Evolutionary conservation across 805 yeast species (phyloP).

Genomic region (Starmerella sp.): DNA sequence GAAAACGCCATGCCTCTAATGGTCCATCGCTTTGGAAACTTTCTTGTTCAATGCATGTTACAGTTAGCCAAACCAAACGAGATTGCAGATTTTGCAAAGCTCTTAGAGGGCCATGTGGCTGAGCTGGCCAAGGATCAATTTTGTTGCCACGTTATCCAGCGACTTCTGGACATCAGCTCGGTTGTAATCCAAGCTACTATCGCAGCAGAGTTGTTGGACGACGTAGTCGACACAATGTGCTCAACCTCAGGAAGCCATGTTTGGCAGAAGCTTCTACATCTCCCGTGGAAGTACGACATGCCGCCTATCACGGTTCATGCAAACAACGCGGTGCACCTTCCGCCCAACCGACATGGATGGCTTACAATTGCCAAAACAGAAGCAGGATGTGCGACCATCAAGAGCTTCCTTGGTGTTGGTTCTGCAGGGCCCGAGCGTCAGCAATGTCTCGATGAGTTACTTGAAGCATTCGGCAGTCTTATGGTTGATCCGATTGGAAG

Average conservation of each 20-base stretch:
- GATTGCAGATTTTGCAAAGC: slow-evolving; percentile 22
- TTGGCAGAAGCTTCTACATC: slow-evolving; percentile 36
- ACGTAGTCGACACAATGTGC: slow-evolving; percentile 27
- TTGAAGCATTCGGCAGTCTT: slow-evolving; percentile 4
- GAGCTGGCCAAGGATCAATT: slow-evolving; percentile 30
- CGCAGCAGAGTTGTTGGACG: slow-evolving; percentile 31
- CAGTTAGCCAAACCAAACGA: slow-evolving; percentile 27
- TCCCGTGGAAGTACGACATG: slow-evolving; percentile 23
- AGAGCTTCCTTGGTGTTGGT: slow-evolving; percentile 10
- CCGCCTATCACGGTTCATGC: slow-evolving; percentile 19
- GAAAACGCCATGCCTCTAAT: slow-evolving; percentile 28
- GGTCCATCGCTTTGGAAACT: slow-evolving; percentile 35
- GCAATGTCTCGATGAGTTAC: slow-evolving; percentile 13
- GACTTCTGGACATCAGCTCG: slow-evolving; percentile 30
- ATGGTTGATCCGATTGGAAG: slow-evolving; percentile 6
- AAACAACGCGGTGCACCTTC: slow-evolving; percentile 16
- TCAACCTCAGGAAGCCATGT: slow-evolving; percentile 36
- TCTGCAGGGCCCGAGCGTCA: slow-evolving; percentile 10
- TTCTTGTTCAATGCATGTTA: slow-evolving; percentile 33
- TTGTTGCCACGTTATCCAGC: slow-evolving; percentile 36
- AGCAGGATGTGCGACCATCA: slow-evolving; percentile 17
- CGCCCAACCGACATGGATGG: slow-evolving; percentile 14
- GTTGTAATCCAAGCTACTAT: slow-evolving; percentile 25
- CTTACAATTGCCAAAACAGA: slow-evolving; percentile 11
- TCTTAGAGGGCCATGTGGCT: slow-evolving; percentile 28